Conservation (phyloP, 306 rosid species). For the cucumber (Cucumis sativus) region Cucumber_9930_V3 NC_026660.2:853501-854000, state of each 20-base stretch:
- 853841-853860: slow-evolving; percentile 32
- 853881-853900: slow-evolving; percentile 55
- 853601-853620: slow-evolving; percentile 58
- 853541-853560: slow-evolving; percentile 60
- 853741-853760: slow-evolving; percentile 12
- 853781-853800: slow-evolving; percentile 41
- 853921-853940: slow-evolving; percentile 37
- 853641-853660: slow-evolving; percentile 47
- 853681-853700: slow-evolving; percentile 2
- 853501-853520: slow-evolving; percentile 80
- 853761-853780: slow-evolving; percentile 32
- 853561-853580: slow-evolving; percentile 37
- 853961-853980: slow-evolving; percentile 25
- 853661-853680: slow-evolving; percentile 31
- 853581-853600: slow-evolving; percentile 39
- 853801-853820: slow-evolving; percentile 46
- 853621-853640: slow-evolving; percentile 72
- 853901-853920: slow-evolving; percentile 30
- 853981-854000: not conserved
- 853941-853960: slow-evolving; percentile 55
- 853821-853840: slow-evolving; percentile 56
- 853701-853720: not conserved
- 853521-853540: slow-evolving; percentile 70
- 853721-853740: not conserved
- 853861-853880: slow-evolving; percentile 42